These are phyloP conservation scores for Zygotorulaspora florentina DNA, from an alignment of 805 yeast species.

Conservation along the genomic window DNA sequence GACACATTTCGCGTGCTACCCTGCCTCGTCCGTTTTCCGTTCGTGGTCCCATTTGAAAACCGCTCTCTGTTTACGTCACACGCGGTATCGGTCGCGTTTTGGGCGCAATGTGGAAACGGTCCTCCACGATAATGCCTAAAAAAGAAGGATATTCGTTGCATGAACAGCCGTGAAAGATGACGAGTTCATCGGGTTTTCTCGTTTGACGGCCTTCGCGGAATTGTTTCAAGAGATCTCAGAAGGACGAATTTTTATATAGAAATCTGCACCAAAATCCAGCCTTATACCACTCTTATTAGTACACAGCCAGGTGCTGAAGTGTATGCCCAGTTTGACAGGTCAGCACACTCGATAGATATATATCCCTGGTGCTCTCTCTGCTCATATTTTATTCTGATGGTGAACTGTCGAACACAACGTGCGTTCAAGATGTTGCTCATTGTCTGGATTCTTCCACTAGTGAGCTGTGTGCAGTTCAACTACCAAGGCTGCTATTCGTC, in stretches of 20 bases:
- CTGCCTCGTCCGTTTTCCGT: no score
- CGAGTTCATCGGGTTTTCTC: background rate
- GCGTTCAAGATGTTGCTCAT: background rate
- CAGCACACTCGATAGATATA: no score
- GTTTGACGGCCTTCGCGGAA: background rate
- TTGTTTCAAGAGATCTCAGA: slow-evolving; percentile 5
- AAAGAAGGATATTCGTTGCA: slow-evolving; percentile 1
- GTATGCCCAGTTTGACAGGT: no score
- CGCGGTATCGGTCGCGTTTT: background rate
- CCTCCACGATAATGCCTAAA: background rate
- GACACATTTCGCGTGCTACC: no score
- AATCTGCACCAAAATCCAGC: no score
- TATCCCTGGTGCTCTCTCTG: no score
- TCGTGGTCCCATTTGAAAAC: no score
- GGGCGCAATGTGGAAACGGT: background rate
- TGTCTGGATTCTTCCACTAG: background rate
- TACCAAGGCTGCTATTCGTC: slow-evolving; percentile 38
- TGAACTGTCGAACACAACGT: slow-evolving; percentile 1
- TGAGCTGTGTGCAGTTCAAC: slow-evolving; percentile 15
- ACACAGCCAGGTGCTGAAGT: no score
- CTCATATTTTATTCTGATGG: slow-evolving; percentile 1
- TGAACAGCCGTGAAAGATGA: background rate
- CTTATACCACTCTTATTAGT: no score
- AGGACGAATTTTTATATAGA: background rate
- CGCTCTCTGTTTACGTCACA: background rate